Evolutionary conservation across 192 early-diverging fungal species (phyloP), one percentile per base, ranked within the genome.

Genomic region (Obelidium mucronatum): DNA sequence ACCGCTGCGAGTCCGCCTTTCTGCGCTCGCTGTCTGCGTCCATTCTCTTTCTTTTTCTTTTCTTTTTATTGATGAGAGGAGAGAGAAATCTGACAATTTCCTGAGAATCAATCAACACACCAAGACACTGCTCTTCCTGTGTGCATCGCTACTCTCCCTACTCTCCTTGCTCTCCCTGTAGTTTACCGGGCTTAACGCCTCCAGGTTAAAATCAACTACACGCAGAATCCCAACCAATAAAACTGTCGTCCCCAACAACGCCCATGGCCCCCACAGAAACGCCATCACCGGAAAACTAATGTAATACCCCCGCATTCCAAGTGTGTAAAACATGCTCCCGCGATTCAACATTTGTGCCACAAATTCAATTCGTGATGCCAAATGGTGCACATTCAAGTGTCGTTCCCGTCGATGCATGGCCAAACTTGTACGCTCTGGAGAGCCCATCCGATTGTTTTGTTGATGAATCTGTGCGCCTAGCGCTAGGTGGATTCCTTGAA

Each of bases 281-380:
- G 53, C 69, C 54, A 72, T 59, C 6, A 59, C 51, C 13, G 69
- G 69, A 26, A 84, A 81, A 11, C 35, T 40, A 6, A 77, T 26
- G 59, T 79, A 84, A 59, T 79, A 84, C 28, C 73, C 70, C 1
- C 79, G 67, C 82, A 84, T 80, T 2, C 79, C 82, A 19, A 75
- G 33, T 22, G 77, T 82, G 24, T 77, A 70, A 34, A 36, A 77
- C 35, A 59, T 51, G 40, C 30, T 35, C 26, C 79, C 82, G 3
- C 79, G 77, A 53, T 84, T 84, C 28, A 84, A 70, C 53, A 84
- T 61, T 19, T 52, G 36, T 28, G 74, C 79, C 3, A 84, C 82
- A 30, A 69, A 74, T 28, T 74, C 72, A 42, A 72, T 30, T 24
- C 60, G 13, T 76, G 73, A 40, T 35, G 58, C 54, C 13, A 15